Evolutionary conservation across 306 rosid genomes (phyloP), one percentile per base, ranked within the genome.

Genomic region (Prunus dulcis): DNA sequence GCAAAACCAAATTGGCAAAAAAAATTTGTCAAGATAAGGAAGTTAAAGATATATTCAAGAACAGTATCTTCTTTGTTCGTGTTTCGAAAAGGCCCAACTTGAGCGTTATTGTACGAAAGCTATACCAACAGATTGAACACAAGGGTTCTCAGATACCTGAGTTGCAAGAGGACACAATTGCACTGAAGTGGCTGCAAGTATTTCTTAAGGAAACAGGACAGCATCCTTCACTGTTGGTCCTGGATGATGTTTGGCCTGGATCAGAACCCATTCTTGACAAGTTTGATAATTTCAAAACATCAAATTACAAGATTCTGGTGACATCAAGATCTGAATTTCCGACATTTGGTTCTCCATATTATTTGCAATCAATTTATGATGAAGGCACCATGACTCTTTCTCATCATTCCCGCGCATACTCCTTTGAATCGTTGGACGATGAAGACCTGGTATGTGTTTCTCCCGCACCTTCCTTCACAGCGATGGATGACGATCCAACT

Each of bases 1-100:
- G 81, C 62, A 77, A 77, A 55, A 77, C 81, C 60, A 69, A 41
- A 2, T 49, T 69, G 14, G 69, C 41, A 3, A 22, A 68, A 15
- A 28, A 8, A 5, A n/a, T 69, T 0, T 77, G 75, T 70, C 8
- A 25, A 7, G 70, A 77, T 30, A 63, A 69, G 53, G 28, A 77
- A 25, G 65, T 77, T 19, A 69, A 9, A 30, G 17, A 65, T 58
- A 46, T 22, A 27, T 69, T 69, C 60, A 69, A 69, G 72, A 22
- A 45, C 41, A 45, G 0, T 19, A 49, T 69, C 15, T 69, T 69
- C 43, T 69, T 27, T 19, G 58, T 69, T 3, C 22, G 20, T 23
- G 41, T 49, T 69, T 69, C 73, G 0, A 11, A 25, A 4, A 25
- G 23, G 6, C 73, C 73, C 22, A 25, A 17, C 17, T 9, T 57